Evolutionary conservation across 2,329 filamentous ascomycete genomes (phyloP).

Genomic region (Aspergillus niger): DNA sequence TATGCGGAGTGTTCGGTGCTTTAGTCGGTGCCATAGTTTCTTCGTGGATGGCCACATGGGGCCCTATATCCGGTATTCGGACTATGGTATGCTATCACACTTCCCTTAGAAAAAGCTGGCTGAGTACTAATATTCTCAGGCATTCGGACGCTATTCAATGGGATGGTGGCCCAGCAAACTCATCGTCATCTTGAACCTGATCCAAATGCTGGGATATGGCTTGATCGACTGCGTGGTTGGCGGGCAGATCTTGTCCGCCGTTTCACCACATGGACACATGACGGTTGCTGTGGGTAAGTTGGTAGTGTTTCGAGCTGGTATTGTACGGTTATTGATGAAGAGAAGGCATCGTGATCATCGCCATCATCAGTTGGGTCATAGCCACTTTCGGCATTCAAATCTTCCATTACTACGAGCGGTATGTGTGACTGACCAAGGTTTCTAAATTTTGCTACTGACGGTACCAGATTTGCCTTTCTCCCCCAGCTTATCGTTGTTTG

Average conservation of each 20-base stretch:
- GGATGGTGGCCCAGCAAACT: slow-evolving; percentile 68
- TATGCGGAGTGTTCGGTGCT: slow-evolving; percentile 61
- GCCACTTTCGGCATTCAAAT: slow-evolving; percentile 68
- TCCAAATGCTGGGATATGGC: slow-evolving; percentile 63
- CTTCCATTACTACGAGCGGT: slow-evolving; percentile 70
- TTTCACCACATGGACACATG: slow-evolving; percentile 60
- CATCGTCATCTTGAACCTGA: slow-evolving; percentile 63
- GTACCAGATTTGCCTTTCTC: slow-evolving; percentile 60
- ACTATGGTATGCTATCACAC: slow-evolving; percentile 53
- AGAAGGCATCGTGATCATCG: slow-evolving; percentile 61
- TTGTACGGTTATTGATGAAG: slow-evolving; percentile 11
- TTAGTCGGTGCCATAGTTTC: slow-evolving; percentile 57
- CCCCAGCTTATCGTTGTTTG: slow-evolving; percentile 63
- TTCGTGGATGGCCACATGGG: slow-evolving; percentile 64
- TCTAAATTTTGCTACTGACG: slow-evolving; percentile 18
- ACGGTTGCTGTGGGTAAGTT: slow-evolving; percentile 61
- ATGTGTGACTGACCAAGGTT: slow-evolving; percentile 16
- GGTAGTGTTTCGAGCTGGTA: neutral
- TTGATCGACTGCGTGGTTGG: slow-evolving; percentile 67
- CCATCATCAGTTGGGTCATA: slow-evolving; percentile 63
- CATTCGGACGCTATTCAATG: slow-evolving; percentile 63
- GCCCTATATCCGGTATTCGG: slow-evolving; percentile 61
- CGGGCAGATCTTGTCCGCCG: slow-evolving; percentile 68
- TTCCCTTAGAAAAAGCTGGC: neutral
- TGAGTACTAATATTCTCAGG: slow-evolving; percentile 32